Conservation (phyloP, 2,329 filamentous ascomycete species). For the Diplocarpon rosae region DNA sequence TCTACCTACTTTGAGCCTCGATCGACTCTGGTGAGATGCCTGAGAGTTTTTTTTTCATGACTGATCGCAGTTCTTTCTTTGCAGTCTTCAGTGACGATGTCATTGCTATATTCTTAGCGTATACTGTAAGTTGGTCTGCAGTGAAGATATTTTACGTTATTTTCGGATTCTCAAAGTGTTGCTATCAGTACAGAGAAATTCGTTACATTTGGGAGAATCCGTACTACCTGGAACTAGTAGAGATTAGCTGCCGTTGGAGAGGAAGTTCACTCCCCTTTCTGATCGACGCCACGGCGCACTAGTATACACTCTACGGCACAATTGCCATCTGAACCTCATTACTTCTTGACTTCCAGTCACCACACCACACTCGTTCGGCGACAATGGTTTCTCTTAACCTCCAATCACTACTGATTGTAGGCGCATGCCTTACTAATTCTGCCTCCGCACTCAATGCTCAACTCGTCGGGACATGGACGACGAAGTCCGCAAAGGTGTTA, state of each 20-base stretch:
- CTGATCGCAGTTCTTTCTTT: conserved; percentile 64
- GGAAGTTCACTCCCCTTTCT: not conserved
- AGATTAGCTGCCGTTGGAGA: too few species aligned
- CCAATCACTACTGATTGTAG: conserved; percentile 29
- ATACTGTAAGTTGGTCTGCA: not conserved
- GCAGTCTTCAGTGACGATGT: conserved; percentile 41
- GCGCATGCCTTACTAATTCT: conserved; percentile 21
- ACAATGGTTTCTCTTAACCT: conserved; percentile 25
- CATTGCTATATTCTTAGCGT: conserved; percentile 8
- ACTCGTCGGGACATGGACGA: conserved; percentile 61
- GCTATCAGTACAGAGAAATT: too few species aligned
- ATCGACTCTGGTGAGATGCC: conserved; percentile 51
- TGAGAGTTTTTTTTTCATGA: conserved; percentile 57
- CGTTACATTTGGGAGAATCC: too few species aligned
- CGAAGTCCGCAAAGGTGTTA: conserved; percentile 57
- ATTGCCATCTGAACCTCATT: conserved; percentile 7
- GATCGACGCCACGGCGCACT: not conserved
- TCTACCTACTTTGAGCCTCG: conserved; percentile 55
- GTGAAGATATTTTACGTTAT: not conserved
- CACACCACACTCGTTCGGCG: conserved; percentile 11
- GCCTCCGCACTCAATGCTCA: conserved; percentile 34
- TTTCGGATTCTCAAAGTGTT: not conserved
- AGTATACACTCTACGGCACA: too few species aligned
- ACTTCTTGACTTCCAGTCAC: not conserved
- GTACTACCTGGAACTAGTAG: too few species aligned